Evolutionary conservation across 139 green algal species (phyloP), one percentile per base, ranked within the genome.

Genomic region (Zygnema cylindricum): DNA sequence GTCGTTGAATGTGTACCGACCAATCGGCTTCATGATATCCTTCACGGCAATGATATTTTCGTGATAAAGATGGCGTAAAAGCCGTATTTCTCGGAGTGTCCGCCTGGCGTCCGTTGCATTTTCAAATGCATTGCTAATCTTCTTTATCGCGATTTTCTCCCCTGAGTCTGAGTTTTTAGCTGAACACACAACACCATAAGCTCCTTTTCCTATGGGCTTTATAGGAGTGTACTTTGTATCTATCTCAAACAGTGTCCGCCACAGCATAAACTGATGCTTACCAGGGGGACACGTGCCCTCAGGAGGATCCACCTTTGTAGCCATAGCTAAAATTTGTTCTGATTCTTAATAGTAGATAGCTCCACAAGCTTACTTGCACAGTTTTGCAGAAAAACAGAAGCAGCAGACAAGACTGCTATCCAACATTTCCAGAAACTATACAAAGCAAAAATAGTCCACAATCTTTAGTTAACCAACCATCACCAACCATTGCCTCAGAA

Each of bases 151-250:
- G 22, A 88, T 33, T 38, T 92, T 92, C 43, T 91, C 85, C 22
- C 73, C 94, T 2, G 93, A 96, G 3, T 91, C 69, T 0, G 43
- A 38, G 69, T 98, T 91, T 79, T 96, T 95, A 2, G 98, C 98
- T 1, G 96, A 98, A 92, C 96, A 98, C 0, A 99, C 98, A 0
- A 99, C 95, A 16, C 98, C 98, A 84, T 99, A 99, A 1, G 98
- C 98, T 22, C 98, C 97, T 92, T 98, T 98, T 42, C 97, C 97
- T 54, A 99, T 95, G 1, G 96, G 95, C 87, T 96, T 97, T 69
- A 93, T 94, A 30, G 87, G 89, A 25, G 42, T 73, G 87, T 94
- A 92, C 54, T 83, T 88, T 21, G 95, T 89, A 81, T 99, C 97
- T 69, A 99, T 96, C 89, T 98, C 95, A 89, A 99, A 99, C 1